Conservation (phyloP, 768 basidiomycete genomes). For the Boletus edulis region DNA sequence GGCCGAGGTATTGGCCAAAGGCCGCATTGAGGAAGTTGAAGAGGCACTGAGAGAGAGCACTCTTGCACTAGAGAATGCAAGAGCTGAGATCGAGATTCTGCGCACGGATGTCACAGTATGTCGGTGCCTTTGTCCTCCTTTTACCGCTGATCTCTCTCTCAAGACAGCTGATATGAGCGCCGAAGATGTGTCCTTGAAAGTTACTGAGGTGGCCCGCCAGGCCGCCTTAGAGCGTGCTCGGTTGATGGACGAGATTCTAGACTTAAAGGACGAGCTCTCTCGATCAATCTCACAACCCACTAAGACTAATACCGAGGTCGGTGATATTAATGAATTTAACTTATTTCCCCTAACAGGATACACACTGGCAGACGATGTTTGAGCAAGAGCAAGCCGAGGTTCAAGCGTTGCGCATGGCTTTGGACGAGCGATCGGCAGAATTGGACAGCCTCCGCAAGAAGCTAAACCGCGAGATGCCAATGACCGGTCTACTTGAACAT, state of each 20-base stretch:
- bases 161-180: conserved; percentile 49
- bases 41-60: conserved; percentile 87
- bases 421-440: conserved; percentile 46
- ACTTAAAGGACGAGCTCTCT: conserved; percentile 47
- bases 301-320: conserved; percentile 23
- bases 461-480: conserved; percentile 52
- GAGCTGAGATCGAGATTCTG: conserved; percentile 83
- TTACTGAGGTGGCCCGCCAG: conserved; percentile 46
- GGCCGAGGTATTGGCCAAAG: conserved; percentile 59
- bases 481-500: conserved; percentile 38
- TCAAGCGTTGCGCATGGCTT: conserved; percentile 28
- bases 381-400: conserved; percentile 32
- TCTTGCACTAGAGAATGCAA: conserved; percentile 81
- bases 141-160: conserved; percentile 9
- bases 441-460: conserved; percentile 58
- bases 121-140: neutral
- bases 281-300: conserved; percentile 23
- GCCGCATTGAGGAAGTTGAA: conserved; percentile 80
- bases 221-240: conserved; percentile 50
- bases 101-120: conserved; percentile 76
- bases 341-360: conserved; percentile 17
- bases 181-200: conserved; percentile 44
- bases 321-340: neutral
- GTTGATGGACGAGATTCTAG: conserved; percentile 53
- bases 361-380: conserved; percentile 28